Evolutionary conservation across 495 filamentous ascomycete genomes (phyloP), one percentile per base, ranked within the genome.

Genomic region (Physcia stellaris): DNA sequence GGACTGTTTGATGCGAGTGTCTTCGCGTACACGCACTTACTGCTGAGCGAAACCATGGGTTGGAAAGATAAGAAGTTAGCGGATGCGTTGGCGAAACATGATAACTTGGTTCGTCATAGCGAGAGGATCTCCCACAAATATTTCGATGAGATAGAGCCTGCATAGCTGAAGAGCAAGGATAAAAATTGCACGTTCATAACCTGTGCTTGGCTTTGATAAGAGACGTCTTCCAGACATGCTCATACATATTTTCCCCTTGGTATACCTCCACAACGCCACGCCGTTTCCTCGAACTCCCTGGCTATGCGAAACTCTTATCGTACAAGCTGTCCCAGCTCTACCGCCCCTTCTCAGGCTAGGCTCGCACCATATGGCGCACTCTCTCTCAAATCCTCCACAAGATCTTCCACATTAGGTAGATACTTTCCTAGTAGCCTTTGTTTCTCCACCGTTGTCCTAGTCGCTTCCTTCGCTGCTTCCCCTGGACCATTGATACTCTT

Each of bases 361-460:
- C 11, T 40, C 15, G 32, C 43, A 18, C 24, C 37, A 15, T 29
- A 43, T n/a, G 32, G 42, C 33, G 77, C 77, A 37, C 79, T 85
- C 62, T 83, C 86, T 51, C 79, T 79, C 46, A 98, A 53, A 59
- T 98, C 90, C 54, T 83, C 80, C 17, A 98, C 79, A 48, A 98
- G 61, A 50, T 88, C 86, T 42, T 93, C 86, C 24, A 96, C 90
- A 47, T 86, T 94, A 43, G 71, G 81, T 39, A 98, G 59, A 58
- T 90, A 86, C 42, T 76, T 59, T 18, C 83, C 84, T 22, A 98
- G 65, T 46, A 87, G 55, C 29, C 65, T 67, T 62, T 93, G 86
- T 63, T 98, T 98, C 57, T 92, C 82, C 48, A 85, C 80, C 19
- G 85, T 88, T 6, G 72, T 79, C 42, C 73, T 68, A 13, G 79